Percentiles rank a stretch among this genome's conserved stretches.
These are phyloP conservation scores for Saccharomycopsis guyanensis DNA, from an alignment of 805 yeast species.

Conservation along the genomic window DNA sequence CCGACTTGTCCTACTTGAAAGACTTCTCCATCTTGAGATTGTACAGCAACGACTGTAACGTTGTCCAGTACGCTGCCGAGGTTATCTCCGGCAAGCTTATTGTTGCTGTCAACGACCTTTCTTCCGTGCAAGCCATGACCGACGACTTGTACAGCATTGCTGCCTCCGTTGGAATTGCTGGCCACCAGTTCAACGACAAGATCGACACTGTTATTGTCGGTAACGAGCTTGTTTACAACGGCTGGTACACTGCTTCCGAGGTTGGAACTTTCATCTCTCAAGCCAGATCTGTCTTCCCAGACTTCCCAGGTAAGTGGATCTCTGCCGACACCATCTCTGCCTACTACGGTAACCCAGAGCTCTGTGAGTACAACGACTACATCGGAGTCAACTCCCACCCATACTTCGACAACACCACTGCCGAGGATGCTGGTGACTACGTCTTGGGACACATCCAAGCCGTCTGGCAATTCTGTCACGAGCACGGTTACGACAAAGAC, in stretches of 20 bases:
- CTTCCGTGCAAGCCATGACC: slow-evolving; percentile 26
- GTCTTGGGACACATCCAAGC: slow-evolving; percentile 21
- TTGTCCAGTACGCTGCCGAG: slow-evolving; percentile 44
- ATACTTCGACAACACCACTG: slow-evolving; percentile 32
- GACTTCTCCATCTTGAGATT: slow-evolving; percentile 47
- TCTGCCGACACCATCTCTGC: slow-evolving; percentile 62
- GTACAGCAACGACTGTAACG: slow-evolving; percentile 56
- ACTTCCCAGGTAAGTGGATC: slow-evolving; percentile 49
- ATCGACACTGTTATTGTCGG: slow-evolving; percentile 46
- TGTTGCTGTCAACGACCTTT: slow-evolving; percentile 52
- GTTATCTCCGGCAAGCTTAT: slow-evolving; percentile 42
- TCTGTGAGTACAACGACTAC: slow-evolving; percentile 54
- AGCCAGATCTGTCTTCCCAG: slow-evolving; percentile 39
- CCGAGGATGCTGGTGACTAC: slow-evolving; percentile 21
- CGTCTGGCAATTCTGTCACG: slow-evolving; percentile 20
- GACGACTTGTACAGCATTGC: slow-evolving; percentile 29
- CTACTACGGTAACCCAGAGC: slow-evolving; percentile 40
- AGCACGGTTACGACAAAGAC: slow-evolving; percentile 29
- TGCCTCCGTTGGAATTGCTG: slow-evolving; percentile 34
- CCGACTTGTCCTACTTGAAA: slow-evolving; percentile 39
- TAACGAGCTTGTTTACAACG: slow-evolving; percentile 55
- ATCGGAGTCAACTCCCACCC: slow-evolving; percentile 65
- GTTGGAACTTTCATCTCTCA: slow-evolving; percentile 39
- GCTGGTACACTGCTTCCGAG: slow-evolving; percentile 38
- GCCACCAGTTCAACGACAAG: slow-evolving; percentile 49